Percentiles rank a stretch among this genome's conserved stretches.
Conservation (phyloP, 2,329 filamentous ascomycete species). For the Eutypa lata region DNA sequence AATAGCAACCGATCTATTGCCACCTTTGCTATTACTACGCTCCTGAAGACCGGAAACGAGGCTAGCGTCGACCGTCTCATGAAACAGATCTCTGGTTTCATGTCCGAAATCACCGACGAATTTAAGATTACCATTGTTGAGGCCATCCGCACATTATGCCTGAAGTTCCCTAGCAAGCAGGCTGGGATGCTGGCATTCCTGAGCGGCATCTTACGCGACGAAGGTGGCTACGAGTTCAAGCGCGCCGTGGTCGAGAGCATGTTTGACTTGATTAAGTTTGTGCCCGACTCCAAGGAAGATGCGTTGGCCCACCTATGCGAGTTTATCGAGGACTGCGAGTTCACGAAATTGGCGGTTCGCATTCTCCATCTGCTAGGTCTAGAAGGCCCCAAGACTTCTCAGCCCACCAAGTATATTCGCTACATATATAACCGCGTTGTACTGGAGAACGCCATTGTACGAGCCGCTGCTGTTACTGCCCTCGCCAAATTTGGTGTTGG, state of each 20-base stretch:
- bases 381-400: conserved; percentile 90
- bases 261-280: conserved; percentile 98
- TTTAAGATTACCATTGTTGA: conserved; percentile 99
- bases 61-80: conserved; percentile 94
- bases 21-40: conserved; percentile 95
- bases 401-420: conserved; percentile 97
- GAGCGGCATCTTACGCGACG: conserved; percentile 92
- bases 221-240: conserved; percentile 98
- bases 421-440: conserved; percentile 99
- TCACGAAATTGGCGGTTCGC: conserved; percentile 93
- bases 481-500: conserved; percentile 96
- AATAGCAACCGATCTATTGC: conserved; percentile 97
- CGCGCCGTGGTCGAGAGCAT: conserved; percentile 96
- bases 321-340: conserved; percentile 99
- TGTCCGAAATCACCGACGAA: conserved; percentile 98
- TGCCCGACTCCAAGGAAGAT: conserved; percentile 78
- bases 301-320: conserved; percentile 95
- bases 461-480: conserved; percentile 92
- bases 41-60: conserved; percentile 98
- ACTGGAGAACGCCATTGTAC: conserved; percentile 91
- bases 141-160: conserved; percentile 89
- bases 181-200: conserved; percentile 97
- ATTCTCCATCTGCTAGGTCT: conserved; percentile 91
- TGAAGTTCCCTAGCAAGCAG: conserved; percentile 98
- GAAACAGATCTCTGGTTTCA: conserved; percentile 98